These are phyloP conservation scores for Fusarium phyllophilum DNA, from an alignment of 2,329 filamentous ascomycete species.

Conservation along the genomic window DNA sequence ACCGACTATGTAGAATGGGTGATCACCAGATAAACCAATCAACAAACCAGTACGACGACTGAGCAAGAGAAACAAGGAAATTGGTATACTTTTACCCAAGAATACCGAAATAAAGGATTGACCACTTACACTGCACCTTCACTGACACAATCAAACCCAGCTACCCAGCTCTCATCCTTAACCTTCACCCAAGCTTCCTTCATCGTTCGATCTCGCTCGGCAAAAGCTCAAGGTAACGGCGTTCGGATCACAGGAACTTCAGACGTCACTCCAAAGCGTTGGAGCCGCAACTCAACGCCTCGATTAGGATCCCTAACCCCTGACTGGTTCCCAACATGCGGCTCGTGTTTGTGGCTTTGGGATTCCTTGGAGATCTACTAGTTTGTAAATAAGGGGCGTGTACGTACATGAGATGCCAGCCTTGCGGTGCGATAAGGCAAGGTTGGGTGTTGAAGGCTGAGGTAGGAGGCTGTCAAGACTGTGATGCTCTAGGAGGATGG, in stretches of 20 bases:
- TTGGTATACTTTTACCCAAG: not conserved
- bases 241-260: constrained; percentile 23
- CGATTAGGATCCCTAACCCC: constrained; percentile 11
- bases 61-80: accelerated
- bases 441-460: not conserved
- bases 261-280: constrained; percentile 30
- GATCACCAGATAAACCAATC: not conserved
- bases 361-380: constrained; percentile 19
- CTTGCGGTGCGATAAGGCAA: constrained; percentile 3
- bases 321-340: constrained; percentile 41
- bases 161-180: not conserved
- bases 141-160: not conserved
- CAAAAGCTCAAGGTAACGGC: constrained; percentile 3
- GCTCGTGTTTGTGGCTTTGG: constrained; percentile 35
- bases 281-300: constrained; percentile 30
- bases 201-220: constrained; percentile 27
- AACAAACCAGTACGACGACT: not conserved
- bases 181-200: not conserved
- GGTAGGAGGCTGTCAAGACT: constrained; percentile 4
- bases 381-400: constrained; percentile 10
- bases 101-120: not conserved
- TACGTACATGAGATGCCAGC: constrained; percentile 13
- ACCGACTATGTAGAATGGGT: too few relatives aligned
- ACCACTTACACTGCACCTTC: not conserved
- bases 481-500: not conserved